These are phyloP conservation scores for Gnaphalium uliginosum DNA, from an alignment of 129 eudicot genomes.

Conservation along the genomic window DNA sequence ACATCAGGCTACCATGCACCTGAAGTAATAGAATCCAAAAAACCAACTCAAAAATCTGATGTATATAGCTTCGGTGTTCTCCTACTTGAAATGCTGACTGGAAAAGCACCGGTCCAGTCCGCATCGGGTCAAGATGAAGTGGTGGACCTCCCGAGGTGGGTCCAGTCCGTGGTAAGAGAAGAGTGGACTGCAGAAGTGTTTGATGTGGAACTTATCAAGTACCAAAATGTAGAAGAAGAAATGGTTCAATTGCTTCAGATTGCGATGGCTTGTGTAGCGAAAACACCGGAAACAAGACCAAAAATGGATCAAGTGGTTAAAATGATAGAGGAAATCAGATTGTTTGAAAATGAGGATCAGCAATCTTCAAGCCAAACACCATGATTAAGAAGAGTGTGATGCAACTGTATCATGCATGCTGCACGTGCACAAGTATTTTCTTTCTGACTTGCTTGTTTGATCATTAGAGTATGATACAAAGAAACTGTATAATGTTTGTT, in stretches of 20 bases:
- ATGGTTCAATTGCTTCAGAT: slow-evolving; percentile 94
- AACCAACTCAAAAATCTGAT: slow-evolving; percentile 67
- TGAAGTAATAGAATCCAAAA: slow-evolving; percentile 55
- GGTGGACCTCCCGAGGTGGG: slow-evolving; percentile 88
- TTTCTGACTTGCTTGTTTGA: slow-evolving; percentile 3
- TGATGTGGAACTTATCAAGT: slow-evolving; percentile 63
- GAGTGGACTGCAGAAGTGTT: slow-evolving; percentile 97
- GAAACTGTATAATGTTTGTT: slow-evolving; percentile 3
- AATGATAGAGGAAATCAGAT: slow-evolving; percentile 68
- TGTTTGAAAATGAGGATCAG: slow-evolving; percentile 39
- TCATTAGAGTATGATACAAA: background rate
- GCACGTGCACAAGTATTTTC: slow-evolving; percentile 3
- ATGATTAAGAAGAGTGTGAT: slow-evolving; percentile 16
- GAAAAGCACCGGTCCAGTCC: slow-evolving; percentile 72
- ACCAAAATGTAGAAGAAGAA: slow-evolving; percentile 68
- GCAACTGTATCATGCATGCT: background rate
- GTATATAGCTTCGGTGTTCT: slow-evolving; percentile 89
- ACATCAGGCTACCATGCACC: slow-evolving; percentile 80
- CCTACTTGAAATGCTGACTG: slow-evolving; percentile 81
- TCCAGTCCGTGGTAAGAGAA: slow-evolving; percentile 82
- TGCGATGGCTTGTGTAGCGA: slow-evolving; percentile 83
- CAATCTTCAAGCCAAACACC: slow-evolving; percentile 44
- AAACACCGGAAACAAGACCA: slow-evolving; percentile 66
- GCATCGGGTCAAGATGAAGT: slow-evolving; percentile 60
- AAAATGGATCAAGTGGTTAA: slow-evolving; percentile 69